These are phyloP conservation scores for Alternaria arbusti DNA, from an alignment of 2,329 filamentous ascomycete species.

Conservation along the genomic window DNA sequence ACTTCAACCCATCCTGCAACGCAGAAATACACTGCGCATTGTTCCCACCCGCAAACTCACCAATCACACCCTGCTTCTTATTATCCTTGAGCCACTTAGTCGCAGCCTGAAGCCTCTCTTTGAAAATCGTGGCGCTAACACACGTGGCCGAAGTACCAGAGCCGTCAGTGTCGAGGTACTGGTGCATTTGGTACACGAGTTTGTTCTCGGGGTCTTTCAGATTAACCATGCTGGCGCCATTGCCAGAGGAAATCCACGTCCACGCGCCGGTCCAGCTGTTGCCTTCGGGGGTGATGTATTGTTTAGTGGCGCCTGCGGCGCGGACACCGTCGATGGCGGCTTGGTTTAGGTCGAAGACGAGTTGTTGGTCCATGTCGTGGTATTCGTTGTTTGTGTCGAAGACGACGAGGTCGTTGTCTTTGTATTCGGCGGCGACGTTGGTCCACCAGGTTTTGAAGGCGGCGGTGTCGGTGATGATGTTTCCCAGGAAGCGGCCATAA, in stretches of 20 bases:
- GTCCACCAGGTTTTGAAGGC: conserved; percentile 55
- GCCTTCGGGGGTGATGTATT: conserved; percentile 67
- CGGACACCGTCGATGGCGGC: conserved; percentile 56
- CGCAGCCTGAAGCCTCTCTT: conserved; percentile 58
- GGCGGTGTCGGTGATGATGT: conserved; percentile 52
- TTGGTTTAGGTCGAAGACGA: conserved; percentile 57
- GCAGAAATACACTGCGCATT: conserved; percentile 59
- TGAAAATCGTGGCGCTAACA: conserved; percentile 61
- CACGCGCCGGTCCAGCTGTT: conserved; percentile 56
- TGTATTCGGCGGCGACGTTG: conserved; percentile 49
- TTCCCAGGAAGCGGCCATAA: conserved; percentile 57
- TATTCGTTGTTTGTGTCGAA: conserved; percentile 59
- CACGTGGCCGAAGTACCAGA: conserved; percentile 60
- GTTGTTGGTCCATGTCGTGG: conserved; percentile 53
- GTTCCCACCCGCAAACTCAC: conserved; percentile 62
- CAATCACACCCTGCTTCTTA: conserved; percentile 59
- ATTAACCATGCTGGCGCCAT: conserved; percentile 52
- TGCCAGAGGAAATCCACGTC: conserved; percentile 59
- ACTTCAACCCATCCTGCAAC: conserved; percentile 57
- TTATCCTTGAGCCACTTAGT: conserved; percentile 63
- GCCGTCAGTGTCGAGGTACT: conserved; percentile 65
- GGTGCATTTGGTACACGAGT: conserved; percentile 67
- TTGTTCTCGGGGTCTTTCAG: conserved; percentile 61
- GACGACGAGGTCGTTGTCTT: conserved; percentile 51
- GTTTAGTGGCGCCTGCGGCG: conserved; percentile 52